These are phyloP conservation scores for Aspergillus sp. DNA, from an alignment of 2,329 filamentous ascomycete species.

Conservation along the genomic window DNA sequence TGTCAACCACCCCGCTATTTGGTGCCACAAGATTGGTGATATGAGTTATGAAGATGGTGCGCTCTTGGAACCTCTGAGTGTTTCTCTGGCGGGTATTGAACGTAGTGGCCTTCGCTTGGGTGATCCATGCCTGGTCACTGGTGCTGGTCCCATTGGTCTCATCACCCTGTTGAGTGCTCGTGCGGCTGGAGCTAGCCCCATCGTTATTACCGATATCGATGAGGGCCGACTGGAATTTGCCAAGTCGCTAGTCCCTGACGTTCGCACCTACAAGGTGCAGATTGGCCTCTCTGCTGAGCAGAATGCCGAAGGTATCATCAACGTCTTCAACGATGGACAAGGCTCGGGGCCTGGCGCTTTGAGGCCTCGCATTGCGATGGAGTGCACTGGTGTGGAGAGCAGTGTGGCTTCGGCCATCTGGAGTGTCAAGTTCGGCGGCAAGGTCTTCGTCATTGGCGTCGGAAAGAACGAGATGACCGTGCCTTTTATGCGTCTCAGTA, in stretches of 20 bases:
- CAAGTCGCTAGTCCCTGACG: slow-evolving; percentile 76
- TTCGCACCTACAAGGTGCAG: slow-evolving; percentile 67
- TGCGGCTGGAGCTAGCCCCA: slow-evolving; percentile 84
- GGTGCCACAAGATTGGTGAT: slow-evolving; percentile 94
- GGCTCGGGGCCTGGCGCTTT: slow-evolving; percentile 55
- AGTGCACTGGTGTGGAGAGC: slow-evolving; percentile 94
- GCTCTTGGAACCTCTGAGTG: slow-evolving; percentile 84
- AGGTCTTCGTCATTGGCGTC: slow-evolving; percentile 95
- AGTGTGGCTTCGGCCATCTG: slow-evolving; percentile 85
- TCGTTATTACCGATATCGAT: slow-evolving; percentile 94
- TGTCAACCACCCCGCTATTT: slow-evolving; percentile 89
- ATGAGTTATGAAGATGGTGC: slow-evolving; percentile 92
- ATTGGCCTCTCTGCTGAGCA: slow-evolving; percentile 61
- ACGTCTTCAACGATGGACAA: slow-evolving; percentile 60
- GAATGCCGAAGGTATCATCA: slow-evolving; percentile 68
- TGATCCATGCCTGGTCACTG: slow-evolving; percentile 85
- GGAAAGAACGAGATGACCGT: slow-evolving; percentile 94
- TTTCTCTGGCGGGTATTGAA: slow-evolving; percentile 85
- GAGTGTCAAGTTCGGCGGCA: slow-evolving; percentile 90
- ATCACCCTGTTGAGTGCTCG: slow-evolving; percentile 81
- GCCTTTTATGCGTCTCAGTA: slow-evolving; percentile 90
- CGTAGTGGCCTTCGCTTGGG: slow-evolving; percentile 78
- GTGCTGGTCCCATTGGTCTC: slow-evolving; percentile 90
- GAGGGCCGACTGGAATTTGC: slow-evolving; percentile 82
- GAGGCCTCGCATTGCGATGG: slow-evolving; percentile 79